phyloP scores from a whole-genome alignment of 2,329 filamentous ascomycete species.

The Fusarium sarcochroum region DNA sequence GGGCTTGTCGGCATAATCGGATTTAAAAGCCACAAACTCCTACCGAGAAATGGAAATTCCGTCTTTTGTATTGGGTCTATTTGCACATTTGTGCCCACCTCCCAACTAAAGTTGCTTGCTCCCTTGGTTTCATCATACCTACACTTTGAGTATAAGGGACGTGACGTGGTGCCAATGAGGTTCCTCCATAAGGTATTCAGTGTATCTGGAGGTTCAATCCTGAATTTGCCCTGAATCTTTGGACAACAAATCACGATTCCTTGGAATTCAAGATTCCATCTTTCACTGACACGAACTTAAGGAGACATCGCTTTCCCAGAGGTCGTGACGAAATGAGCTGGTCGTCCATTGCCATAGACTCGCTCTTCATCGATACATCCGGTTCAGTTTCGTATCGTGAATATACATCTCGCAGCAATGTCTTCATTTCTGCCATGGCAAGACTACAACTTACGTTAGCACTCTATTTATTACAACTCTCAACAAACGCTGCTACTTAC shows the following conservation, averaged over 20 bases:
- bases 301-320: slow-evolving; percentile 69
- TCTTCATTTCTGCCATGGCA: slow-evolving; percentile 78
- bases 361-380: slow-evolving; percentile 66
- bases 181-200: neutral
- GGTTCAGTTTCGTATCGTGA: slow-evolving; percentile 68
- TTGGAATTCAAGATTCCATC: slow-evolving; percentile 1
- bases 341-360: slow-evolving; percentile 75
- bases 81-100: neutral
- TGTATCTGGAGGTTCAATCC: no score
- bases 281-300: slow-evolving; percentile 62
- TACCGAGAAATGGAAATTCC: slow-evolving; percentile 1
- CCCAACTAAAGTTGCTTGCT: neutral
- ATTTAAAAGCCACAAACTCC: slow-evolving; percentile 17
- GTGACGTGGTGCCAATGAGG: neutral
- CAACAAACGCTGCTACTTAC: slow-evolving; percentile 60
- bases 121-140: no score
- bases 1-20: slow-evolving; percentile 15
- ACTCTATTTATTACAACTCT: neutral
- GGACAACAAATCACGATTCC: neutral
- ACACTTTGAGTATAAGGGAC: no score
- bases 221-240: neutral
- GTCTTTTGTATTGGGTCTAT: neutral
- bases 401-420: slow-evolving; percentile 73
- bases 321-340: slow-evolving; percentile 77
- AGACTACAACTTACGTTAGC: slow-evolving; percentile 54